phyloP scores from a whole-genome alignment of 331 rosid species.

The Spiraea crenata region DNA sequence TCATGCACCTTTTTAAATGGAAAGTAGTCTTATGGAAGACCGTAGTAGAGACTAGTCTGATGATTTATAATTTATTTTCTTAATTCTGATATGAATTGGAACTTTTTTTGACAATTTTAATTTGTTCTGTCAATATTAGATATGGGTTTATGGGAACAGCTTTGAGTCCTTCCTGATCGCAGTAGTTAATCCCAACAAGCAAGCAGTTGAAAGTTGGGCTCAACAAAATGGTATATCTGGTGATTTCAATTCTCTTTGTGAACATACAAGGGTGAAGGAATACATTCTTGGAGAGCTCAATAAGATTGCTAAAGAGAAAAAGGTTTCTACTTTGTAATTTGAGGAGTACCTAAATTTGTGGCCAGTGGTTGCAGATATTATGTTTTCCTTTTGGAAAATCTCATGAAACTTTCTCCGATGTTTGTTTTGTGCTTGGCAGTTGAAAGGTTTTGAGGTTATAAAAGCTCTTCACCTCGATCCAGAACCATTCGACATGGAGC shows the following conservation, averaged over 20 bases:
- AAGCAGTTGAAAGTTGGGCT: slow-evolving; percentile 80
- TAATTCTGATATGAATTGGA: not conserved
- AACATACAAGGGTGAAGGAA: slow-evolving; percentile 62
- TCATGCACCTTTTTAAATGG: not conserved
- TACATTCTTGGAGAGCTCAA: slow-evolving; percentile 66
- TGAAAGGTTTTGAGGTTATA: slow-evolving; percentile 89
- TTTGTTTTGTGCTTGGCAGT: slow-evolving; percentile 48
- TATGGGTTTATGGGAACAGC: slow-evolving; percentile 97
- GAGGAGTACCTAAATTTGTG: slow-evolving; percentile 17
- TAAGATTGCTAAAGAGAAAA: slow-evolving; percentile 72
- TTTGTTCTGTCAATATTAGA: slow-evolving; percentile 44
- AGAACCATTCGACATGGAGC: slow-evolving; percentile 88
- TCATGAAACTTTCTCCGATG: slow-evolving; percentile 22
- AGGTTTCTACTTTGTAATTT: slow-evolving; percentile 47
- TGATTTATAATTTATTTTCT: not conserved
- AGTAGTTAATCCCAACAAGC: slow-evolving; percentile 67
- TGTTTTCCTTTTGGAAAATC: slow-evolving; percentile 9
- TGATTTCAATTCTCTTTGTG: slow-evolving; percentile 72
- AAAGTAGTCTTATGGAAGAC: not conserved
- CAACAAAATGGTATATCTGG: slow-evolving; percentile 61
- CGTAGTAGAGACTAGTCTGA: slow-evolving; percentile 9
- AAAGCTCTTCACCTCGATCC: slow-evolving; percentile 88
- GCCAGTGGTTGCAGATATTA: not conserved
- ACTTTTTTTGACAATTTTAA: slow-evolving; percentile 3
- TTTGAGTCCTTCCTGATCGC: slow-evolving; percentile 92